Percentiles rank a stretch among this genome's conserved stretches.
Evolutionary conservation across 2,329 filamentous ascomycete species (phyloP).

Genomic region (Xylariales sp.): DNA sequence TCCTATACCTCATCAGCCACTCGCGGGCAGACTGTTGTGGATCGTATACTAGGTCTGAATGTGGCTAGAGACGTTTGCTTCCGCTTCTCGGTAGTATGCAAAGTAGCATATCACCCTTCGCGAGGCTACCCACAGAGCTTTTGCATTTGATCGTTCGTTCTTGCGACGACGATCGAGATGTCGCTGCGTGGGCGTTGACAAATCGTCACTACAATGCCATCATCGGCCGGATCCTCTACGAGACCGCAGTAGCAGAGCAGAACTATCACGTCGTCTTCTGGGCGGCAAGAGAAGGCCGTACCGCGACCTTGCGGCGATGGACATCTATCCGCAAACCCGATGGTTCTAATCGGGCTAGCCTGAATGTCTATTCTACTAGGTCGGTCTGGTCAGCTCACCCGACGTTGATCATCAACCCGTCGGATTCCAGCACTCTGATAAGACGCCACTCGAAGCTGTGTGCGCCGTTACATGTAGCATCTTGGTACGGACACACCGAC

Average conservation of each 20-base stretch:
- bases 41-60: too few species aligned
- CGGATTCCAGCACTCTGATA: neutral
- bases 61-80: too few species aligned
- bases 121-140: neutral
- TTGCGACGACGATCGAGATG: neutral
- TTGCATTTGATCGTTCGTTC: neutral
- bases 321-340: neutral
- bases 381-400: neutral
- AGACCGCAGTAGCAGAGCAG: neutral
- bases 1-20: too few species aligned
- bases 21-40: too few species aligned
- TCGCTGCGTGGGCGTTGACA: neutral
- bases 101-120: neutral
- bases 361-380: neutral
- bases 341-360: neutral
- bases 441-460: neutral
- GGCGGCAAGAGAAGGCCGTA: neutral
- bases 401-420: neutral
- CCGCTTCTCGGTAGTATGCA: too few species aligned
- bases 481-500: neutral
- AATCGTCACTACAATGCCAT: neutral
- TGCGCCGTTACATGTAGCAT: conserved; percentile 1
- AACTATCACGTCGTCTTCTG: conserved; percentile 4
- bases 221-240: neutral
- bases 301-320: conserved; percentile 1